A percentile compares a stretch with the other conserved stretches of the same genome.
Evolutionary conservation across 176 grass and related monocot genomes (phyloP).

Genomic region (Triticum monococcum): DNA sequence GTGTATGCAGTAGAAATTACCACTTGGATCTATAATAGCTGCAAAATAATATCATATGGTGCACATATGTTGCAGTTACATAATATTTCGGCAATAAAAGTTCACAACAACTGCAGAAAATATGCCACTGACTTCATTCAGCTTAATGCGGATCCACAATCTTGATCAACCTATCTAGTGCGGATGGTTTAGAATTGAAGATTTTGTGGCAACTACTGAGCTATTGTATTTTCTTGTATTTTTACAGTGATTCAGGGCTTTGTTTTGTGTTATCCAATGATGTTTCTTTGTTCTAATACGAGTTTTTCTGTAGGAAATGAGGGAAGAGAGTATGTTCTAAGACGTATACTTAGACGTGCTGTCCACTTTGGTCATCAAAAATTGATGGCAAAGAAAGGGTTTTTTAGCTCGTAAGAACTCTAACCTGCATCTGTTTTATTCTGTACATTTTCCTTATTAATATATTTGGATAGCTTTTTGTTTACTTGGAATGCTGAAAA

Average conservation of each 20-base stretch:
- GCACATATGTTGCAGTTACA: neutral
- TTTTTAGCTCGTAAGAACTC: constrained; percentile 81
- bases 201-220: neutral
- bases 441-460: neutral
- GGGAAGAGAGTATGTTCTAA: constrained; percentile 92
- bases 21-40: neutral
- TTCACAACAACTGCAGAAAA: neutral
- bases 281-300: constrained; percentile 3
- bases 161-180: neutral
- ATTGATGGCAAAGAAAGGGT: constrained; percentile 66
- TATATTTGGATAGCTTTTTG: constrained; percentile 1
- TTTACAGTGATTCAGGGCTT: neutral
- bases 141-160: neutral
- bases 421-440: neutral
- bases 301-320: constrained; percentile 63
- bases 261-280: neutral
- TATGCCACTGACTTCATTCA: neutral
- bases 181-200: neutral
- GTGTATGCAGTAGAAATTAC: constrained; percentile 7
- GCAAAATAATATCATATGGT: neutral
- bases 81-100: neutral
- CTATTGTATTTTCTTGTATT: constrained; percentile 9
- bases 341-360: constrained; percentile 85
- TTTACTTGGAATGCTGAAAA: neutral
- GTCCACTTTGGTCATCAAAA: constrained; percentile 88